Base-by-base conservation (phyloP, 1,139 yeast species). In the Saccharomyces hybrid region DNA sequence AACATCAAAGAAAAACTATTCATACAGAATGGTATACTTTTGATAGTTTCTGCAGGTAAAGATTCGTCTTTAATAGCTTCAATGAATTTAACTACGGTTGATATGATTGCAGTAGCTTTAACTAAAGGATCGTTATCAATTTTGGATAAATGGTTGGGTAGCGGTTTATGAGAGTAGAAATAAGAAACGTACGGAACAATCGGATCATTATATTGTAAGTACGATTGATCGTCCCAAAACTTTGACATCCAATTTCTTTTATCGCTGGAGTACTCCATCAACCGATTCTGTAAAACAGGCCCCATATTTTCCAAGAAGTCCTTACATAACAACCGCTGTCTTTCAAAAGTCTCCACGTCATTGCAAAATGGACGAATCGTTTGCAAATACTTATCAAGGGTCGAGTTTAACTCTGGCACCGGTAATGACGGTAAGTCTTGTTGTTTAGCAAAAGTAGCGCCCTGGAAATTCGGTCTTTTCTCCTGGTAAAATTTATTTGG, bases 181-280 rank as follows among this genome's bases (percentile, higher is more conserved):
- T 93, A 93, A 11, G 96, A 88, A 47, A 89, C 97, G 69, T 84
- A 90, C 16, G 98, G 98, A 32, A 88, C 88, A 26, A 93, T 88
- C 0, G 98, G 96, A 70, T 89, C 98, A 63, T 95, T 81, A 74
- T 89, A 90, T 46, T 88, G 83, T 77, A 93, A 76, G 73, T 93
- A 93, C 32, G 97, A 96, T 63, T 86, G 89, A 66, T 88, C 88
- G 71, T 91, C 96, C 99, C 99, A 93, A 79, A 86, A 89, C 58
- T 82, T 86, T 54, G 88, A 82, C 67, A 93, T 79, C 99, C 99
- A 93, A 72, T 93, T 93, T 69, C 88, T 84, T 53, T 72, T 75
- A 55, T 68, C 73, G 61, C 83, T 80, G 47, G 95, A 84, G 63
- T 82, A 81, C 30, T 78, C 75, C 48, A 73, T 68, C 55, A 93